These are phyloP conservation scores for Fragaria ananassa DNA, from an alignment of 306 rosid species.

Conservation along the genomic window DNA sequence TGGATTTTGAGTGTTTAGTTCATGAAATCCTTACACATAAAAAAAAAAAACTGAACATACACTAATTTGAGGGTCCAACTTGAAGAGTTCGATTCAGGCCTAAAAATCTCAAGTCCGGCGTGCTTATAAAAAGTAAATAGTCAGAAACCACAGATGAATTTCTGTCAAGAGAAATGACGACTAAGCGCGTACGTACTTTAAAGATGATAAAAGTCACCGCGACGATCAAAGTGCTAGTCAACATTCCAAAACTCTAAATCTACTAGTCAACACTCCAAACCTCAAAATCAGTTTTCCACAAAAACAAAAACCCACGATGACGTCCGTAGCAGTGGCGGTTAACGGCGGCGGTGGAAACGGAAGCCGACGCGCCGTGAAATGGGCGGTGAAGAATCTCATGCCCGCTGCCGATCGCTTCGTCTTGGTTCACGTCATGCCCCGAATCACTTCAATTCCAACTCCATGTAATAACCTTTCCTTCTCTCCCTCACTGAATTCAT, in stretches of 20 bases:
- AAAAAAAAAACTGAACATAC: too few species aligned
- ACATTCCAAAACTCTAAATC: too few species aligned
- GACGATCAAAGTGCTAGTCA: background rate
- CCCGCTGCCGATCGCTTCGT: slow-evolving; percentile 69
- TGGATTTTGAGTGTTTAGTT: too few species aligned
- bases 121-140: too few species aligned
- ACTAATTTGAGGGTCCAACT: too few species aligned
- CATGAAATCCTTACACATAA: too few species aligned
- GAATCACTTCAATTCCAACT: slow-evolving; percentile 63
- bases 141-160: too few species aligned
- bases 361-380: slow-evolving; percentile 73
- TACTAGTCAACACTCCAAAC: background rate
- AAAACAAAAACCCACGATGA: slow-evolving; percentile 15
- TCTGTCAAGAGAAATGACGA: too few species aligned
- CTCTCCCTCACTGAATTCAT: background rate
- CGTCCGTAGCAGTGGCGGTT: slow-evolving; percentile 76
- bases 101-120: too few species aligned
- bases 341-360: slow-evolving; percentile 45
- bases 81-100: too few species aligned
- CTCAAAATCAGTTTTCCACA: too few species aligned
- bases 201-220: background rate
- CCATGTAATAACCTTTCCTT: slow-evolving; percentile 45
- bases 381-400: slow-evolving; percentile 74
- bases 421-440: slow-evolving; percentile 81
- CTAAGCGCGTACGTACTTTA: too few species aligned